phyloP scores from a whole-genome alignment of 2,329 filamentous ascomycete species.

The Elsinoe perseae region DNA sequence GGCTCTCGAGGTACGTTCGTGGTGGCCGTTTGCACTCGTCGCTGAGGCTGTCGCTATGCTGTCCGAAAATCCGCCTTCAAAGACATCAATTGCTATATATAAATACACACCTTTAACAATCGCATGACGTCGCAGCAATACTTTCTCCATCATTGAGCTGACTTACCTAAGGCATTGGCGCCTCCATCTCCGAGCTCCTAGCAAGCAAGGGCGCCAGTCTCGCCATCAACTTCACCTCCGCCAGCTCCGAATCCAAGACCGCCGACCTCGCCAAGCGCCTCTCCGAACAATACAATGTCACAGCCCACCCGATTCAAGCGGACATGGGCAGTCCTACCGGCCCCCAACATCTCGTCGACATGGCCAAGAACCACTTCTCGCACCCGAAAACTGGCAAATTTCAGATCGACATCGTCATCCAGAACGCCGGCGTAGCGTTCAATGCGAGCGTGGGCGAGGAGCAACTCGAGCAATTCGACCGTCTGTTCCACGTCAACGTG shows the following conservation, averaged over 20 bases:
- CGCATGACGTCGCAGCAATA: too few species aligned
- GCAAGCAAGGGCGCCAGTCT: slow-evolving; percentile 63
- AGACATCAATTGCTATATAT: background rate
- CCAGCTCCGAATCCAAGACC: slow-evolving; percentile 48
- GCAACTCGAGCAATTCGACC: slow-evolving; percentile 57
- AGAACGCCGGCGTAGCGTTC: slow-evolving; percentile 66
- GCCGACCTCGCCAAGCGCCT: slow-evolving; percentile 51
- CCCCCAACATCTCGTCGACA: slow-evolving; percentile 52
- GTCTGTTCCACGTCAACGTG: slow-evolving; percentile 72
- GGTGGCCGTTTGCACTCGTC: background rate
- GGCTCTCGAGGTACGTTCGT: slow-evolving; percentile 59
- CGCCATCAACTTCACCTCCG: slow-evolving; percentile 64
- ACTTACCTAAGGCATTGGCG: slow-evolving; percentile 55
- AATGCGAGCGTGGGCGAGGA: slow-evolving; percentile 61
- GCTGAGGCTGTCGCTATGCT: background rate
- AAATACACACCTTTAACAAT: too few species aligned
- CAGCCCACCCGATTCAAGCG: slow-evolving; percentile 58
- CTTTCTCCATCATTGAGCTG: background rate
- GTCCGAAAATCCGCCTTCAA: background rate
- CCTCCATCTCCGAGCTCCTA: slow-evolving; percentile 59
- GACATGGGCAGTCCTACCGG: slow-evolving; percentile 59
- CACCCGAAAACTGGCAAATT: slow-evolving; percentile 48
- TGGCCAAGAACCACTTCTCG: slow-evolving; percentile 52
- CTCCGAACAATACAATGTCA: slow-evolving; percentile 49
- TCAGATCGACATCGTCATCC: slow-evolving; percentile 75